phyloP scores from a whole-genome alignment of 2,329 filamentous ascomycete species.

The Calonectria hongkongensis region DNA sequence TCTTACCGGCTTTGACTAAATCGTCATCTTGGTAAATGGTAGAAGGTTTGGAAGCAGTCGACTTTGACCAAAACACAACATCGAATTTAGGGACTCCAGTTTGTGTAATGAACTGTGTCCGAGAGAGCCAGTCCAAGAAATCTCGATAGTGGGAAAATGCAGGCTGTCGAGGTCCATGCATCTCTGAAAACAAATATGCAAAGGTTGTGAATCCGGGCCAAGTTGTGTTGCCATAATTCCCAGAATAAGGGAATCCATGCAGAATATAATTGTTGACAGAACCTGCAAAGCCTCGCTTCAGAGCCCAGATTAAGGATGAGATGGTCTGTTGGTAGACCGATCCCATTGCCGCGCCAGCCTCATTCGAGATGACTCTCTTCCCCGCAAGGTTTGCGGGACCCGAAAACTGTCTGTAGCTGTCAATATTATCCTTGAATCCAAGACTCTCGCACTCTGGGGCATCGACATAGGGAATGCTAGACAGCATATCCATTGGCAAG shows the following conservation, averaged over 20 bases:
- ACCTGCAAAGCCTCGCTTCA: conserved; percentile 11
- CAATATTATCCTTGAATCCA: background rate
- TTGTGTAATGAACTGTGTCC: conserved; percentile 9
- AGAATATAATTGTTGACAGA: conserved; percentile 4
- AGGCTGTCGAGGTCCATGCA: conserved; percentile 8
- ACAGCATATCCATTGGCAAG: conserved; percentile 11
- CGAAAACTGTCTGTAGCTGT: conserved; percentile 11
- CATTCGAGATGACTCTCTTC: conserved; percentile 13
- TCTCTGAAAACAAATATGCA: conserved; percentile 13
- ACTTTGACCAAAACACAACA: conserved; percentile 4
- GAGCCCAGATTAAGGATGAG: conserved; percentile 1
- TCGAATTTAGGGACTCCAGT: background rate
- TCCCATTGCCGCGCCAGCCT: background rate
- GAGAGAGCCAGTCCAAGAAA: conserved; percentile 19
- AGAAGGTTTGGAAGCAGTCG: background rate
- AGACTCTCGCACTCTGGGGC: conserved; percentile 3
- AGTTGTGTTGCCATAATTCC: background rate
- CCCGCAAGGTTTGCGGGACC: conserved; percentile 6
- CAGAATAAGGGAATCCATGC: background rate
- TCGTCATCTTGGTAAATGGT: background rate
- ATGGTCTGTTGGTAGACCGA: background rate
- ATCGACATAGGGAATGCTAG: conserved; percentile 2
- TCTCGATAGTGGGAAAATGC: background rate
- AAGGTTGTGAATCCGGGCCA: conserved; percentile 14
- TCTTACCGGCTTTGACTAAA: background rate